Percentiles rank a stretch among this genome's conserved stretches.
Conservation (phyloP, 1,284 basidiomycete genomes). For the Rugosomyces carneus region DNA sequence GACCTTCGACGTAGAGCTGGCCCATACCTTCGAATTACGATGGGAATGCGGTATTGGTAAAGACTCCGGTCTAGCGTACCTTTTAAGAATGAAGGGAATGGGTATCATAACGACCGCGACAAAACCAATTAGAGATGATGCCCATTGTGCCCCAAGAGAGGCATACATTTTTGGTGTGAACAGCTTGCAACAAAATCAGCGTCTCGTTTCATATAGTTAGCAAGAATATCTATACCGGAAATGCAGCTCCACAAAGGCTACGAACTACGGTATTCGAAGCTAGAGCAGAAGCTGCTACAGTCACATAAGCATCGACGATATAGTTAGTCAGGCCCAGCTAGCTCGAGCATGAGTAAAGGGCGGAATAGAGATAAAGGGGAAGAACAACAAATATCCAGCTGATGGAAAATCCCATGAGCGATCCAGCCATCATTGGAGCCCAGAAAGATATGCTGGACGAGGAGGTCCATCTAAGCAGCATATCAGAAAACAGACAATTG, state of each 20-base stretch:
- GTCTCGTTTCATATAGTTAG: neutral
- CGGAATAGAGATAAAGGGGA: slow-evolving; percentile 3
- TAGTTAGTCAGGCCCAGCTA: slow-evolving; percentile 51
- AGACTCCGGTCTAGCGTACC: slow-evolving; percentile 19
- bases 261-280: slow-evolving; percentile 50
- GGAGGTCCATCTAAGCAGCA: slow-evolving; percentile 41
- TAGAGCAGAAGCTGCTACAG: slow-evolving; percentile 53
- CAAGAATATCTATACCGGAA: slow-evolving; percentile 39
- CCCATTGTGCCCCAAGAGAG: slow-evolving; percentile 46
- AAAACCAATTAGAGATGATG: slow-evolving; percentile 48
- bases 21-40: slow-evolving; percentile 31
- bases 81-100: slow-evolving; percentile 46
- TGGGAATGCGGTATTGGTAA: neutral
- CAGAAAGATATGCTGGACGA: slow-evolving; percentile 49
- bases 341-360: neutral
- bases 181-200: slow-evolving; percentile 25
- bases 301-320: slow-evolving; percentile 53
- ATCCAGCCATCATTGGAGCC: slow-evolving; percentile 48
- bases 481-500: neutral
- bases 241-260: slow-evolving; percentile 50
- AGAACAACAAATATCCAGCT: slow-evolving; percentile 51
- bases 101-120: slow-evolving; percentile 46
- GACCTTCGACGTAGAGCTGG: slow-evolving; percentile 38
- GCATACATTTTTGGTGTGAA: slow-evolving; percentile 52
- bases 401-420: slow-evolving; percentile 49